Base-by-base conservation (phyloP, 805 yeast species). In the Cyberlindnera saturnus region DNA sequence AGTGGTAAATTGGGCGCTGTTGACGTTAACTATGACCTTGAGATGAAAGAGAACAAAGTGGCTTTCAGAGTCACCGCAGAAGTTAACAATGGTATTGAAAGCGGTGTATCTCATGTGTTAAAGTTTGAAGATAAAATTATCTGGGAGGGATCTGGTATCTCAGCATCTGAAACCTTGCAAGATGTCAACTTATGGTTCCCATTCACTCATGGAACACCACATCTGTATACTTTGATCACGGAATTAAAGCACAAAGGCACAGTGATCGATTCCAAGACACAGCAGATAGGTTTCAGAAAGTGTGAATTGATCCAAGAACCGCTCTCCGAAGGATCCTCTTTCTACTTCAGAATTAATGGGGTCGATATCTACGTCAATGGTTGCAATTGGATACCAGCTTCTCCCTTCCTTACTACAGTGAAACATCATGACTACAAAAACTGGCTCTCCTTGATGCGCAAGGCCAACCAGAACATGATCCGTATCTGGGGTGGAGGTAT, bases 401-500 rank as follows among this genome's bases (percentile, higher is more conserved):
- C 47, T 13, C 38, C 42, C 5, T 45, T 41, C 41, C 45, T 43
- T 10, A 47, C 48, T 8, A 31, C 40, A 8, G 31, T 49, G 15
- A 47, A 44, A 2, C 15, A 33, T n/a, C 11, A 42, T 33, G 50
- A 49, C 34, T 51, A 51, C 34, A 16, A 35, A 4, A 32, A 41
- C 9, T 51, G 51, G 55, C 19, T 49, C 2, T n/a, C 15, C 1
- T 38, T 47, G 7, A 20, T 46, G 7, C 13, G 28, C 6, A 36
- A 42, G 10, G 49, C 44, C 16, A 45, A 51, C 38, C 55, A 51
- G 41, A 51, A 49, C 44, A 49, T 49, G 53, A 33, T 51, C n/a
- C 41, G 55, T 28, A 30, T 51, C 14, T 51, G 55, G 52, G 52
- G 55, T 33, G 52, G 55, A 15, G 55, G 55, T 14, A 28, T 51